phyloP scores from a whole-genome alignment of 257 asterid species.

The Jaltomata sinuosa region DNA sequence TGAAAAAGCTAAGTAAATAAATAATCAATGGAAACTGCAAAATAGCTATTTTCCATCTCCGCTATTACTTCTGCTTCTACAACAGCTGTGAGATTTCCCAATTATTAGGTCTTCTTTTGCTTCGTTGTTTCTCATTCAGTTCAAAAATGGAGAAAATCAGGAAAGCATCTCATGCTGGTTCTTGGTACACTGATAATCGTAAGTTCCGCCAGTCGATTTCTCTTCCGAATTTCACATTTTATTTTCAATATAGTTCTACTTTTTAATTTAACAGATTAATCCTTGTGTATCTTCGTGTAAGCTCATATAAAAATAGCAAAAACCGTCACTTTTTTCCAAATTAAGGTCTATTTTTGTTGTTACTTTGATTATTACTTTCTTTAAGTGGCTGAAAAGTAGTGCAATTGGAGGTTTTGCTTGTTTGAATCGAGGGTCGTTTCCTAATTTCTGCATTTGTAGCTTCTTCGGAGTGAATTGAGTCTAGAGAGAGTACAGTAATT shows the following conservation, averaged over 20 bases:
- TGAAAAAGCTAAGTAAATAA: neutral
- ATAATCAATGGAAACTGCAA: neutral
- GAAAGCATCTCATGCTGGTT: constrained; percentile 94
- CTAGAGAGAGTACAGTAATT: neutral
- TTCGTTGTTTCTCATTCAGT: neutral
- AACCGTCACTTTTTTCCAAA: neutral
- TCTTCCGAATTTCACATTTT: neutral
- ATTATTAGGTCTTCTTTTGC: neutral
- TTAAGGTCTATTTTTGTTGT: neutral
- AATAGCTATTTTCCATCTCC: neutral
- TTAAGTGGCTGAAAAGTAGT: neutral
- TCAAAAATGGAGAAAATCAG: constrained; percentile 61
- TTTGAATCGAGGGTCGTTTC: neutral
- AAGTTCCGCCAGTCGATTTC: constrained; percentile 18
- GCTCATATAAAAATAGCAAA: neutral
- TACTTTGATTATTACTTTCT: neutral
- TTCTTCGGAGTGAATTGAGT: neutral
- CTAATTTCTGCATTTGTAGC: neutral
- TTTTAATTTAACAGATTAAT: neutral
- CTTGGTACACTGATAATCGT: constrained; percentile 97
- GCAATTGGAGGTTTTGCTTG: neutral
- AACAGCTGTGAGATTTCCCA: neutral
- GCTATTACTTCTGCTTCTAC: neutral
- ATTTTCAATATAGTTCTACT: neutral
- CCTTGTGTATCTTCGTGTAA: neutral